Conservation (phyloP, 1,139 yeast species). For the Geotrichum reessii region DNA sequence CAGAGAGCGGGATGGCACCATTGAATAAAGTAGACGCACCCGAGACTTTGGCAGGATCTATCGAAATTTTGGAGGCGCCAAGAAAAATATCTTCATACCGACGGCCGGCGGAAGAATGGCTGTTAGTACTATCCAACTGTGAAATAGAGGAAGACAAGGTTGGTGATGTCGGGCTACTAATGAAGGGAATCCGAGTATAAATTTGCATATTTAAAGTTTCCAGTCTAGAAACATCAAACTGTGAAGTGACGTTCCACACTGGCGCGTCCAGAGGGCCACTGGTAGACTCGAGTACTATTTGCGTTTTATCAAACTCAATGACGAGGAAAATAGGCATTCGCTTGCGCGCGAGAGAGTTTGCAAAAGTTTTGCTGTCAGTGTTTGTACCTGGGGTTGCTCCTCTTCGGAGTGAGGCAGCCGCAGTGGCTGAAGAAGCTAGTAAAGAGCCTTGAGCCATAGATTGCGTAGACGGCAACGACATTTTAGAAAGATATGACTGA, state of each 20-base stretch:
- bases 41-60: slow-evolving; percentile 16
- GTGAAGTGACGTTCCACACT: slow-evolving; percentile 78
- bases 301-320: slow-evolving; percentile 51
- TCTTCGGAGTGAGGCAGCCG: not conserved
- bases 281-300: slow-evolving; percentile 74
- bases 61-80: slow-evolving; percentile 34
- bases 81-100: slow-evolving; percentile 34
- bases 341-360: not conserved
- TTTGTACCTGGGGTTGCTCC: not conserved
- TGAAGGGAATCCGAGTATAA: slow-evolving; percentile 61
- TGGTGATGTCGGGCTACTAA: slow-evolving; percentile 3
- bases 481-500: slow-evolving; percentile 20
- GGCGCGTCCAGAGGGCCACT: slow-evolving; percentile 62
- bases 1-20: slow-evolving; percentile 25
- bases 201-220: slow-evolving; percentile 60
- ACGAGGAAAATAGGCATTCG: slow-evolving; percentile 39
- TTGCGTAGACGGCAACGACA: slow-evolving; percentile 9
- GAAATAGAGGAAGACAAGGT: not conserved
- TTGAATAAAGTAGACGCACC: slow-evolving; percentile 9
- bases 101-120: slow-evolving; percentile 5
- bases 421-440: slow-evolving; percentile 9
- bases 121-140: not conserved
- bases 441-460: slow-evolving; percentile 8
- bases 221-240: slow-evolving; percentile 79
- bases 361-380: not conserved